Conservation (phyloP, 306 rosid genomes). For the Begonia masoniana region DNA sequence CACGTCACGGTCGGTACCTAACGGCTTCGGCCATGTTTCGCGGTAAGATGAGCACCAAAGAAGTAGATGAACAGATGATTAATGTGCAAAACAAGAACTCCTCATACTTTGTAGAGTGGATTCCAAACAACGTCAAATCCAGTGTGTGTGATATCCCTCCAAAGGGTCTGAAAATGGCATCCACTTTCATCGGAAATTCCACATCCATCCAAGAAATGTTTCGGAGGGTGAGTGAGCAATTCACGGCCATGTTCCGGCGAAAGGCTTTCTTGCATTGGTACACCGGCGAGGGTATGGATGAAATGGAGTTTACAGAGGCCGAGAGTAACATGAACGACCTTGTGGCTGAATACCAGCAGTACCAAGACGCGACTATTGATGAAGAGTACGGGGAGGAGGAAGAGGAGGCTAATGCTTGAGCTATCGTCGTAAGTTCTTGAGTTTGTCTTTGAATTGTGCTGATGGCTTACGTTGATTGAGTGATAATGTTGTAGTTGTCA, state of each 20-base stretch:
- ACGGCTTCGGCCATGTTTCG: constrained; percentile 89
- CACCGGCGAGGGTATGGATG: constrained; percentile 93
- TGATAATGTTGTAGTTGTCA: not conserved
- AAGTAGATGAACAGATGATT: constrained; percentile 80
- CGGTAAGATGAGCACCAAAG: constrained; percentile 88
- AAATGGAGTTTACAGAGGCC: constrained; percentile 89
- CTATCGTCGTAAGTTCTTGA: constrained; percentile 6
- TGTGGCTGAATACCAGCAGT: constrained; percentile 86
- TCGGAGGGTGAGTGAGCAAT: constrained; percentile 88
- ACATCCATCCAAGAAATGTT: constrained; percentile 86
- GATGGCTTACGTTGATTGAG: not conserved
- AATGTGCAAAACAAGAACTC: constrained; percentile 83
- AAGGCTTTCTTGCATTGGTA: constrained; percentile 70
- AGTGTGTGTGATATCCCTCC: constrained; percentile 87
- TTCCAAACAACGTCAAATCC: constrained; percentile 75
- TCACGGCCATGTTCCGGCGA: constrained; percentile 87
- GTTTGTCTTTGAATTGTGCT: constrained; percentile 10
- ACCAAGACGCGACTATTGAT: constrained; percentile 61
- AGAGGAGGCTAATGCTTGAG: constrained; percentile 41
- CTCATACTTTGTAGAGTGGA: constrained; percentile 78
- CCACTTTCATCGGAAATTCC: constrained; percentile 68
- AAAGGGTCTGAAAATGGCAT: constrained; percentile 61
- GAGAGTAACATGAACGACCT: constrained; percentile 86
- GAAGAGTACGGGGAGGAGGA: constrained; percentile 44
- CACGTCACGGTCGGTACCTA: constrained; percentile 75